Evolutionary conservation across 2,329 filamentous ascomycete species (phyloP).

Genomic region (Trichoderma hamatum): DNA sequence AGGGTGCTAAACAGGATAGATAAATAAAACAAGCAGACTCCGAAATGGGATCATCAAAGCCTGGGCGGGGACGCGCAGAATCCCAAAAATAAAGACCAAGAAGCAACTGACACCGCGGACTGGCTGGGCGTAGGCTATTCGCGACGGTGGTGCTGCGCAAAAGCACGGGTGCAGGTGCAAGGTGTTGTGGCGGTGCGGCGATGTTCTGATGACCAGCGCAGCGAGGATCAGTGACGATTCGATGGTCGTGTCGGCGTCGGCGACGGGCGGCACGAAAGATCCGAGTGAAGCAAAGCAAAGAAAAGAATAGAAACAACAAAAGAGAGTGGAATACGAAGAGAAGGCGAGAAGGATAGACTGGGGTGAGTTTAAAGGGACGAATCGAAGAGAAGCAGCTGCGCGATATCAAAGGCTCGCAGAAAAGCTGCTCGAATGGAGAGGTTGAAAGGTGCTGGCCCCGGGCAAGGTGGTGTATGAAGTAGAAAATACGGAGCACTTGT

Average conservation of each 20-base stretch:
- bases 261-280: slow-evolving; percentile 7
- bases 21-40: slow-evolving; percentile 16
- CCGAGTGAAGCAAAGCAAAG: neutral
- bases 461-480: slow-evolving; percentile 2
- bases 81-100: neutral
- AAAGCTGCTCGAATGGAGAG: neutral
- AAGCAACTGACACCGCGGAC: neutral
- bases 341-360: slow-evolving; percentile 15
- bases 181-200: slow-evolving; percentile 21
- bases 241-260: slow-evolving; percentile 11
- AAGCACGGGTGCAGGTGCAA: slow-evolving; percentile 13
- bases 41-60: slow-evolving; percentile 18
- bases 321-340: neutral
- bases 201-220: slow-evolving; percentile 15
- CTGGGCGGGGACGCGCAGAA: neutral
- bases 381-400: slow-evolving; percentile 22
- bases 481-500: slow-evolving; percentile 12
- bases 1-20: slow-evolving; percentile 21
- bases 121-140: slow-evolving; percentile 4
- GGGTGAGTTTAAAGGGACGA: slow-evolving; percentile 18
- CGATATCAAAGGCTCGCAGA: slow-evolving; percentile 19
- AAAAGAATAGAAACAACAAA: slow-evolving; percentile 8
- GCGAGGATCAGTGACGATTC: slow-evolving; percentile 8
- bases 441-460: neutral
- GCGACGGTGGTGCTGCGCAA: neutral